Evolutionary conservation across 2,329 filamentous ascomycete genomes (phyloP).

Genomic region (Aspergillus arachidicola): DNA sequence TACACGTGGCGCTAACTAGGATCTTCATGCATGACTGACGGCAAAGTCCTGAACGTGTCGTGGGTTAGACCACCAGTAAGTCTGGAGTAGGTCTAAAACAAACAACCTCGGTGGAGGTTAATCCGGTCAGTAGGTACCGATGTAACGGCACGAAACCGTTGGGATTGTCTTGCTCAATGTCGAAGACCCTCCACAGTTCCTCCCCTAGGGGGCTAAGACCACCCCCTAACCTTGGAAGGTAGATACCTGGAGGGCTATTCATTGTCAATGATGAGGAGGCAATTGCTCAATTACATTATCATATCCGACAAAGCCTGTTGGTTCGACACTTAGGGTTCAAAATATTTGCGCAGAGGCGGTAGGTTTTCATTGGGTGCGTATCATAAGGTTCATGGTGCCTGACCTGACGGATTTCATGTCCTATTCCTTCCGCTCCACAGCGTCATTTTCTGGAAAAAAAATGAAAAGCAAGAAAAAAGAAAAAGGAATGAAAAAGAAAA

Average conservation of each 20-base stretch:
- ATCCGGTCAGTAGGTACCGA: background rate
- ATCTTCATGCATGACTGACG: slow-evolving; percentile 37
- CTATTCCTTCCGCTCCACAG: background rate
- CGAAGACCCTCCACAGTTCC: background rate
- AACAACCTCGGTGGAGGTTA: background rate
- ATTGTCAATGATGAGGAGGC: background rate
- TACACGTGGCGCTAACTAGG: slow-evolving; percentile 43
- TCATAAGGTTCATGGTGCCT: slow-evolving; percentile 4
- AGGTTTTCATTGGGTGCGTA: background rate
- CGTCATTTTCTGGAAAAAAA: background rate
- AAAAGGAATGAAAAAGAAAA: background rate
- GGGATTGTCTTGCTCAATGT: background rate
- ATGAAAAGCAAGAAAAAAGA: background rate
- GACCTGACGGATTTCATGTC: background rate
- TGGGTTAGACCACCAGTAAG: background rate
- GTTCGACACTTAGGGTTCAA: background rate
- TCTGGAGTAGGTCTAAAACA: background rate
- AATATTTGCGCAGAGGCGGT: background rate
- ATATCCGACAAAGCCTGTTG: background rate
- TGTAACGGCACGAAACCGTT: slow-evolving; percentile 1
- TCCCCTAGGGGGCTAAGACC: background rate
- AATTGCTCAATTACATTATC: slow-evolving; percentile 8
- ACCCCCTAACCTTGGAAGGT: background rate
- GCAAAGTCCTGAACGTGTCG: slow-evolving; percentile 2
- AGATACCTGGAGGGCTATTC: background rate